phyloP scores from a whole-genome alignment of 345 rosid species.

The Eucalyptus sp. region DNA sequence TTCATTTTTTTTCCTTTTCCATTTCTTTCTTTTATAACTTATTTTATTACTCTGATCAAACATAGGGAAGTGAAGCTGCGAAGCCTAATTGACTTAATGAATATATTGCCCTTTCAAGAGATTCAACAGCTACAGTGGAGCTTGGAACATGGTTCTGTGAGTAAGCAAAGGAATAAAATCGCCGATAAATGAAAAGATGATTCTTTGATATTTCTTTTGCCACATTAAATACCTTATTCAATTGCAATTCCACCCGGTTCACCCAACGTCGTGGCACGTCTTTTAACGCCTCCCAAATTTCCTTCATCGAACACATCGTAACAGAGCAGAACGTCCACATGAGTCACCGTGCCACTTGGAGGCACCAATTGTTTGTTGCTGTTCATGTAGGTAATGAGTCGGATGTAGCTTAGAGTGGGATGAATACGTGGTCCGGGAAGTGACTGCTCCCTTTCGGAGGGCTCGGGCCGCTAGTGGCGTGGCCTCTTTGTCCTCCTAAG shows the following conservation, averaged over 20 bases:
- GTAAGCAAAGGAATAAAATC: neutral
- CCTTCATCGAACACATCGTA: neutral
- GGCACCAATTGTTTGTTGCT: rapidly evolving
- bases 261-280: neutral
- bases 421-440: neutral
- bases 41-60: neutral
- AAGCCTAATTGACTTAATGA: neutral
- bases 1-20: neutral
- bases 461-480: neutral
- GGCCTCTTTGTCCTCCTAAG: neutral
- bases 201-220: neutral
- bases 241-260: neutral
- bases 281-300: neutral
- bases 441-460: neutral
- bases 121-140: neutral
- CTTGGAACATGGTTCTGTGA: neutral
- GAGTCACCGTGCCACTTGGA: neutral
- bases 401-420: neutral
- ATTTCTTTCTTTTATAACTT: neutral
- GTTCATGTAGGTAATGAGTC: neutral
- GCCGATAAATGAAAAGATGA: neutral
- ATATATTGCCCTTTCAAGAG: neutral
- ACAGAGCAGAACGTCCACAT: neutral
- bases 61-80: neutral
- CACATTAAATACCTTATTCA: neutral